These are phyloP conservation scores for Cercospora brassicicola DNA, from an alignment of 2,329 filamentous ascomycete species.

Conservation along the genomic window DNA sequence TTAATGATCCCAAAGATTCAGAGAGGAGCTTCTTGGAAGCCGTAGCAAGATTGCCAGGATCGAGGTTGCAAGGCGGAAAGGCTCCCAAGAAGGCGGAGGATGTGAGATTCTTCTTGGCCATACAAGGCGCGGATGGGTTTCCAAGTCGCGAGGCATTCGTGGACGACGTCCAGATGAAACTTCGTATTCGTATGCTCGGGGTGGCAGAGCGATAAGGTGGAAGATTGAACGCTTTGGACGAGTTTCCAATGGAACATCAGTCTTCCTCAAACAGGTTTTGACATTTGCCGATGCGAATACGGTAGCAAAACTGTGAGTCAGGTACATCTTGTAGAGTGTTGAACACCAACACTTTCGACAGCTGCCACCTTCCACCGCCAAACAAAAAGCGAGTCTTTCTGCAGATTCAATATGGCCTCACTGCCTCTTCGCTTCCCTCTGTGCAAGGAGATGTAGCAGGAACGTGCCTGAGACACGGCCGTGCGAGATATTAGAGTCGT, in stretches of 20 bases:
- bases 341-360: no score
- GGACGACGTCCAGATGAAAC: slow-evolving; percentile 13
- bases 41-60: slow-evolving; percentile 14
- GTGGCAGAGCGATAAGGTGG: neutral
- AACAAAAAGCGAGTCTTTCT: no score
- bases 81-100: slow-evolving; percentile 13
- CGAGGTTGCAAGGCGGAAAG: neutral
- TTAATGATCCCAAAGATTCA: neutral
- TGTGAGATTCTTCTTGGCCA: slow-evolving; percentile 15
- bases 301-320: no score
- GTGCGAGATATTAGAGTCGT: neutral
- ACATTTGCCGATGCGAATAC: no score
- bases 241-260: neutral
- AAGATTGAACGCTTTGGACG: neutral
- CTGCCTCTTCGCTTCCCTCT: no score
- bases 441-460: no score
- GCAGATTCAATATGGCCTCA: no score
- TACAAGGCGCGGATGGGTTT: slow-evolving; percentile 1
- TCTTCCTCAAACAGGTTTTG: neutral
- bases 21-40: slow-evolving; percentile 11
- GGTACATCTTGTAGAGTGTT: no score
- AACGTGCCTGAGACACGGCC: neutral
- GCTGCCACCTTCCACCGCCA: no score
- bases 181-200: slow-evolving; percentile 9
- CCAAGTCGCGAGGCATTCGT: slow-evolving; percentile 17